Evolutionary conservation across 2,329 filamentous ascomycete genomes (phyloP).

Genomic region (Epichloe aotearoae): DNA sequence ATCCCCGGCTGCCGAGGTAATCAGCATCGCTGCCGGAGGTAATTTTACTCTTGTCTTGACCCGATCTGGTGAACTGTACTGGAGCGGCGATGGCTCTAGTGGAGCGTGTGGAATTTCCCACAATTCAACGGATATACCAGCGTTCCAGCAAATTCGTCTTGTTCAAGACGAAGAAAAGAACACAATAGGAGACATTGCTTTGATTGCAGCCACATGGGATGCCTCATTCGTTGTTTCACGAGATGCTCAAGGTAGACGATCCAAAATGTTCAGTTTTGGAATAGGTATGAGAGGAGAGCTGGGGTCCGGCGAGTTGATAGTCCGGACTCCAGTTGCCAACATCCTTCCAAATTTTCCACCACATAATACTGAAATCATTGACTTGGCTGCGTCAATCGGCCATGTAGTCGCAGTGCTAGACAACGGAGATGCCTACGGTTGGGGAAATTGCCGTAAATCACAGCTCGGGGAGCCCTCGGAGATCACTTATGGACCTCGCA

Average conservation of each 20-base stretch:
- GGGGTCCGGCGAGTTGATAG: slow-evolving; percentile 43
- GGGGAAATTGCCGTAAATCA: slow-evolving; percentile 77
- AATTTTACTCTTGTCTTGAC: slow-evolving; percentile 74
- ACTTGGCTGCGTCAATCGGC: slow-evolving; percentile 60
- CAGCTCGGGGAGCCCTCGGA: slow-evolving; percentile 55
- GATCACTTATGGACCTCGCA: slow-evolving; percentile 45
- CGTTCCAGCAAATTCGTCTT: slow-evolving; percentile 28
- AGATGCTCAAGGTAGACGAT: slow-evolving; percentile 29
- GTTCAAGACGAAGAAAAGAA: slow-evolving; percentile 14
- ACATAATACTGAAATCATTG: slow-evolving; percentile 38
- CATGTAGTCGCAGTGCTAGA: slow-evolving; percentile 63
- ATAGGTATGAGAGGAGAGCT: slow-evolving; percentile 59
- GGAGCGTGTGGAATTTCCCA: slow-evolving; percentile 40
- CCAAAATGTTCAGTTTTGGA: slow-evolving; percentile 50
- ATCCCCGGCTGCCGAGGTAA: slow-evolving; percentile 22
- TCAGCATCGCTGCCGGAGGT: slow-evolving; percentile 49
- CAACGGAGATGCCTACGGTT: slow-evolving; percentile 70
- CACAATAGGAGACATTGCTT: slow-evolving; percentile 17
- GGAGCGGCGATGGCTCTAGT: slow-evolving; percentile 45
- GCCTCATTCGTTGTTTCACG: slow-evolving; percentile 48
- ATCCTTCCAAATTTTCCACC: slow-evolving; percentile 53
- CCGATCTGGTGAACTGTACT: slow-evolving; percentile 45
- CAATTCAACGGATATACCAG: slow-evolving; percentile 14
- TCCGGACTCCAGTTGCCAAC: slow-evolving; percentile 33
- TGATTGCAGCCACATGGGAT: slow-evolving; percentile 67